These are phyloP conservation scores for Aspergillus pseudoviridinutans DNA, from an alignment of 2,329 filamentous ascomycete genomes.

Conservation along the genomic window DNA sequence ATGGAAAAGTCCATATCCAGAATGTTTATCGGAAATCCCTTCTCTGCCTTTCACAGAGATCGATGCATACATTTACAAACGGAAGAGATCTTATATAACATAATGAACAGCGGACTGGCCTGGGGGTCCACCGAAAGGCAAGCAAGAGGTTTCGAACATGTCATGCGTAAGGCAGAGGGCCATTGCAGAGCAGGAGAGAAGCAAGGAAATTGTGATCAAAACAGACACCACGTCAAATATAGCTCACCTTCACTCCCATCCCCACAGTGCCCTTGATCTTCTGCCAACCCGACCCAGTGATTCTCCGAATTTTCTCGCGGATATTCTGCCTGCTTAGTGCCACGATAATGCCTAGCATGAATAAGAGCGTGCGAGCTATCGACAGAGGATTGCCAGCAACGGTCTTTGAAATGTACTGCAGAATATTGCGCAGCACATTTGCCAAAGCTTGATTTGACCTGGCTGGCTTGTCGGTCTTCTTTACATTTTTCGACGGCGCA, in stretches of 20 bases:
- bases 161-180: neutral
- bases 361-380: constrained; percentile 64
- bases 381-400: constrained; percentile 54
- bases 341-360: constrained; percentile 72
- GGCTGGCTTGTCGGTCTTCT: constrained; percentile 35
- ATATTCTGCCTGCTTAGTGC: constrained; percentile 72
- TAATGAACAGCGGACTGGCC: neutral
- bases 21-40: neutral
- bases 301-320: constrained; percentile 66
- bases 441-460: constrained; percentile 43
- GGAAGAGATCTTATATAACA: constrained; percentile 7
- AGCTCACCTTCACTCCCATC: constrained; percentile 97
- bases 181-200: neutral
- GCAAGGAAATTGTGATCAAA: constrained; percentile 11
- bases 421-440: constrained; percentile 45
- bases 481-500: constrained; percentile 32
- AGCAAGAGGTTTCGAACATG: constrained; percentile 2
- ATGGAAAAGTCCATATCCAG: neutral
- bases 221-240: constrained; percentile 60
- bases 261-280: constrained; percentile 82
- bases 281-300: constrained; percentile 68
- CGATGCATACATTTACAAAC: constrained; percentile 7
- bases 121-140: constrained; percentile 4
- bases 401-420: constrained; percentile 49
- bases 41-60: neutral